Percentiles rank a stretch among this genome's conserved stretches.
phyloP scores from a whole-genome alignment of 129 eudicot species.

The Solidago caesia region DNA sequence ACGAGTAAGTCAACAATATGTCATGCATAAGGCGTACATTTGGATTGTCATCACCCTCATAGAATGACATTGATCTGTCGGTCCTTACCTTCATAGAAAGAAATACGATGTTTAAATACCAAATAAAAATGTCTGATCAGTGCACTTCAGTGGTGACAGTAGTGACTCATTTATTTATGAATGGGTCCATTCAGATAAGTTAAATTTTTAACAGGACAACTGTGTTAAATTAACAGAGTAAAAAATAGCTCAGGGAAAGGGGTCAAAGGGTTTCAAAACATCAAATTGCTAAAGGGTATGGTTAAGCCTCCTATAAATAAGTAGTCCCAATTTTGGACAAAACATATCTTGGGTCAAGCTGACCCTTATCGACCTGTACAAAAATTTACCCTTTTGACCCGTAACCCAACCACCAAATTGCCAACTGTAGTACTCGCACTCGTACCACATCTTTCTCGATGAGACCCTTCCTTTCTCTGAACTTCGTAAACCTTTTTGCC shows the following conservation, averaged over 20 bases:
- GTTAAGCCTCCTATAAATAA: not conserved
- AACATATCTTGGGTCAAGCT: not conserved
- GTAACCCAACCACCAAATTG: not conserved
- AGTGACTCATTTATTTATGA: not conserved
- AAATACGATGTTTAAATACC: constrained; percentile 2
- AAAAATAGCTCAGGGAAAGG: too few species aligned
- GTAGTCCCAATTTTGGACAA: not conserved
- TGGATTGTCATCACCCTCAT: constrained; percentile 94
- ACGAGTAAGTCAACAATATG: constrained; percentile 83
- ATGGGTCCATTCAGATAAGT: not conserved
- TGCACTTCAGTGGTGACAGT: not conserved
- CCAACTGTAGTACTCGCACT: constrained; percentile 4
- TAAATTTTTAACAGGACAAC: not conserved
- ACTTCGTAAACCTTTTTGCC: constrained; percentile 44
- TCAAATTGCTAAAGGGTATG: not conserved
- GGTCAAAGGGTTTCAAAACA: not conserved
- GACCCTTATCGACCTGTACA: not conserved
- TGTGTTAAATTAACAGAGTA: too few species aligned
- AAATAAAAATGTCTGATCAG: not conserved
- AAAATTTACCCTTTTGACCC: not conserved
- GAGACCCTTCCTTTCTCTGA: constrained; percentile 43
- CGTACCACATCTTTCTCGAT: constrained; percentile 48
- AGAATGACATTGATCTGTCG: constrained; percentile 82
- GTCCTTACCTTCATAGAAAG: constrained; percentile 75
- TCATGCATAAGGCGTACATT: constrained; percentile 72